Base-by-base conservation (phyloP, 2,329 filamentous ascomycete genomes). In the Daldinia eschscholtzii region DNA sequence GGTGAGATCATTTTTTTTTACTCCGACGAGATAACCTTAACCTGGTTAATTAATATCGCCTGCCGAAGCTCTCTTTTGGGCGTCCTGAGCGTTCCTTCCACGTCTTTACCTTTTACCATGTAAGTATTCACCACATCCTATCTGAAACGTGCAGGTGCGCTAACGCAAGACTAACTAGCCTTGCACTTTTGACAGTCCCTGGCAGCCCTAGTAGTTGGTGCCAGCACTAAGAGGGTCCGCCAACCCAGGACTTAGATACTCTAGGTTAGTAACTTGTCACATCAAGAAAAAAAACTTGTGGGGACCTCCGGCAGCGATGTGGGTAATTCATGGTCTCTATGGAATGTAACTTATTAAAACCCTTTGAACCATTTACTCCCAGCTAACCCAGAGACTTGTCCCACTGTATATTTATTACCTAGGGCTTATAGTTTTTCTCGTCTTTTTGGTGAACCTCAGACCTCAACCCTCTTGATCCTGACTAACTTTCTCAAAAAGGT, bases 191-290 rank as follows among this genome's bases (percentile, higher is more conserved):
- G 18, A 55, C 33, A 39, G 33, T 55, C 30, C 52, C 44, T 46
- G 42, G 42, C 42, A 46, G 20, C 20, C 50, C 18, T 55, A 28
- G 28, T 37, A 52, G 52, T 55, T 55, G 52, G 52, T 55, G 52
- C 52, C 52, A 55, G 52, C 52, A 55, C 52, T 37, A 55, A 55
- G 52, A 55, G 52, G 52, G 33, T 37, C 52, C 52, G 52, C 52
- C 52, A 55, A 55, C 52, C 52, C 30, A 55, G 52, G n/a, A 37
- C 52, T 55, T 37, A 7, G 13, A 55, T 55, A 26, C 10, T 55
- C 52, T 55, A 55, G 52, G 52, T 55, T 55, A 55, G 52, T 39
- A 55, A 55, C 23, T 55, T 26, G 52, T 55, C 30, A 55, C 52
- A 55, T 55, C 52, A 55, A 55, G 30, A 37, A 37, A 55, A 35